Base-by-base conservation (phyloP, 192 early-diverging fungal genomes). In the Coemansia sp. region DNA sequence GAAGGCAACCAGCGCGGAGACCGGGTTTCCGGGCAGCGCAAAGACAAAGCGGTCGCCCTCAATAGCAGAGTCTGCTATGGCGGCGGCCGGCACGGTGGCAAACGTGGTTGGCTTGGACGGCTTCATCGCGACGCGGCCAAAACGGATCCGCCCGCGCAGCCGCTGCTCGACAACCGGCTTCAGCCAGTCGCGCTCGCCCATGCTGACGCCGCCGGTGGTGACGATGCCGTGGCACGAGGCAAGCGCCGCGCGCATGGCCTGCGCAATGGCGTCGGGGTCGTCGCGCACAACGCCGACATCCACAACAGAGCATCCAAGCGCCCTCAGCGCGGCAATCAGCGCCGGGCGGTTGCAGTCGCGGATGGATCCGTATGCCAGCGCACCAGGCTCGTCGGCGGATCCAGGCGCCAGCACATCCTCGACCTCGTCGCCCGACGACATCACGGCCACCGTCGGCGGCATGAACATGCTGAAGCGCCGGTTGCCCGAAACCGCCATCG, bases 21-120 rank as follows among this genome's bases (percentile, higher is more conserved):
- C 95, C 5, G 97, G 97, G 73, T 99, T 99, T 4, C 97, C 97
- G 0, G 97, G 95, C 62, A 99, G 72, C 12, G 88, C 90, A 87
- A 97, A 99, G 12, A 96, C 67, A 39, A 96, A 82, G 45, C 89
- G 87, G 17, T 58, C 38, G 22, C 13, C 8, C 20, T 5, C 14
- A 5, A 10, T 4, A 12, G 14, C n/a, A 11, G 11, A 11, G 46
- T 11, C n/a, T 1, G 12, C n/a, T 16, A 39, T 19, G 25, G 25
- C 40, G 4, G 5, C 40, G 25, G 61, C 17, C 0, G 84, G 75
- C 16, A 94, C 66, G 1, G 91, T 91, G 0, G 93, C 95, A 86
- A 99, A 99, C 8, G 95, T 97, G 0, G 94, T 97, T 9, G 97
- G 97, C 84, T 97, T 97, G 12, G 91, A 94, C 37, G 97, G 97